These are phyloP conservation scores for Microbotryomycetes sp. DNA, from an alignment of 1,284 basidiomycete species.

Conservation along the genomic window DNA sequence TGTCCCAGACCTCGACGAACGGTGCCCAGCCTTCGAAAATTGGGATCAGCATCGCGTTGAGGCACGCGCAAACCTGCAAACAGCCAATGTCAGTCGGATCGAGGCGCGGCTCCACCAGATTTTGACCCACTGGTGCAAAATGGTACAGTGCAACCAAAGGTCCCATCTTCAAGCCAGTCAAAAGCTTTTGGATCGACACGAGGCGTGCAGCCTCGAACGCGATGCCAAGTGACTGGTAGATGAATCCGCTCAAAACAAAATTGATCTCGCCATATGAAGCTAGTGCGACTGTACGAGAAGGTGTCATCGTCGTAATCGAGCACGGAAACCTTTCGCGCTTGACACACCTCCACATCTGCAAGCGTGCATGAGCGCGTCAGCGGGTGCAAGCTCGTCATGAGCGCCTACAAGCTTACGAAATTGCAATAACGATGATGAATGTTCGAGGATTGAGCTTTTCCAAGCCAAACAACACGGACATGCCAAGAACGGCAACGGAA, in stretches of 20 bases:
- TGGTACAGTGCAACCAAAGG: conserved; percentile 46
- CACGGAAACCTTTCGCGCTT: too few species aligned
- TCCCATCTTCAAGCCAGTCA: conserved; percentile 46
- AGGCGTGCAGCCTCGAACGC: conserved; percentile 45
- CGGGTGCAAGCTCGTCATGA: too few species aligned
- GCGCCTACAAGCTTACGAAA: conserved; percentile 41
- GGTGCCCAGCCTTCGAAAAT: conserved; percentile 46
- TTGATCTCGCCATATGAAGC: conserved; percentile 39
- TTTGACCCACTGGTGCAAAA: conserved; percentile 40
- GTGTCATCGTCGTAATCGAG: too few species aligned
- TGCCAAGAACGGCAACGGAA: conserved; percentile 36
- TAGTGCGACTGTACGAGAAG: conserved; percentile 40
- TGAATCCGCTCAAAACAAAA: conserved; percentile 42
- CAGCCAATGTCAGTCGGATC: neutral
- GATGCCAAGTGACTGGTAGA: conserved; percentile 45
- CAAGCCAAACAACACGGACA: conserved; percentile 38
- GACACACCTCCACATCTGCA: too few species aligned
- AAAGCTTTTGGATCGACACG: conserved; percentile 47
- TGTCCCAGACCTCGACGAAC: conserved; percentile 40
- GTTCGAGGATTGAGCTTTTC: conserved; percentile 36
- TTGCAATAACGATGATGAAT: conserved; percentile 44
- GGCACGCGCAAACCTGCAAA: conserved; percentile 42
- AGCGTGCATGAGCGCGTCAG: too few species aligned
- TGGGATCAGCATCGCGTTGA: conserved; percentile 45
- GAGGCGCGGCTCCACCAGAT: neutral